phyloP scores from a whole-genome alignment of 139 green algal species.

The Coccomyxa sp. region DNA sequence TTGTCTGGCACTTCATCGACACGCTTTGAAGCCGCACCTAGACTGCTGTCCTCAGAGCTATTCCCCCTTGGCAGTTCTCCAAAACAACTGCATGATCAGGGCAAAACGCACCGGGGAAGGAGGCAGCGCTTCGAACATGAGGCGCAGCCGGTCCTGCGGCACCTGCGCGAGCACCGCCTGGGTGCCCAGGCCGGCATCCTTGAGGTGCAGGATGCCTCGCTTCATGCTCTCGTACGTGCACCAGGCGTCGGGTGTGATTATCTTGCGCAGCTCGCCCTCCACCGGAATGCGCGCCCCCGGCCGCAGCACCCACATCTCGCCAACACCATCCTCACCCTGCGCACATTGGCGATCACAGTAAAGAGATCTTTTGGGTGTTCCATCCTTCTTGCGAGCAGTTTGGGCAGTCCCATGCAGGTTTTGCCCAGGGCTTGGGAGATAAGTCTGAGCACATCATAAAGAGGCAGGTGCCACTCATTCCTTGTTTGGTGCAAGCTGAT shows the following conservation, averaged over 20 bases:
- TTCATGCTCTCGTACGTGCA: conserved; percentile 41
- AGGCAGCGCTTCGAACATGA: conserved; percentile 24
- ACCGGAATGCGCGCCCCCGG: conserved; percentile 13
- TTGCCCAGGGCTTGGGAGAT: not conserved
- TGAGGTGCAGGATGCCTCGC: conserved; percentile 15
- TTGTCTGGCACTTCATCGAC: not conserved
- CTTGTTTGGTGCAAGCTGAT: not conserved
- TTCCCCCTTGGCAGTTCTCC: too few relatives aligned
- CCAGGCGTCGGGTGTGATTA: conserved; percentile 42
- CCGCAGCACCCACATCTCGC: not conserved
- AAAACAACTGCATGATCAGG: too few relatives aligned
- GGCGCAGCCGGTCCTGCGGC: conserved; percentile 12
- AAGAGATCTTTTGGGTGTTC: too few relatives aligned
- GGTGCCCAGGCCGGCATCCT: conserved; percentile 19
- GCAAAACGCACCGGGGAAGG: not conserved
- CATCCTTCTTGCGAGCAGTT: too few relatives aligned
- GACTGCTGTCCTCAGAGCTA: too few relatives aligned
- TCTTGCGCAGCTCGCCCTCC: conserved; percentile 43
- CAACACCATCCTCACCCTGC: conserved; percentile 12
- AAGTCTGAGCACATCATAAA: not conserved
- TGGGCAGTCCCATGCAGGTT: not conserved
- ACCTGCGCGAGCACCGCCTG: not conserved
- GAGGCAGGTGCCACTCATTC: not conserved
- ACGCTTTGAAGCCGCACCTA: too few relatives aligned
- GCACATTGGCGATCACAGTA: not conserved